Base-by-base conservation (phyloP, 495 filamentous ascomycete species). In the Penicillium paxilli region DNA sequence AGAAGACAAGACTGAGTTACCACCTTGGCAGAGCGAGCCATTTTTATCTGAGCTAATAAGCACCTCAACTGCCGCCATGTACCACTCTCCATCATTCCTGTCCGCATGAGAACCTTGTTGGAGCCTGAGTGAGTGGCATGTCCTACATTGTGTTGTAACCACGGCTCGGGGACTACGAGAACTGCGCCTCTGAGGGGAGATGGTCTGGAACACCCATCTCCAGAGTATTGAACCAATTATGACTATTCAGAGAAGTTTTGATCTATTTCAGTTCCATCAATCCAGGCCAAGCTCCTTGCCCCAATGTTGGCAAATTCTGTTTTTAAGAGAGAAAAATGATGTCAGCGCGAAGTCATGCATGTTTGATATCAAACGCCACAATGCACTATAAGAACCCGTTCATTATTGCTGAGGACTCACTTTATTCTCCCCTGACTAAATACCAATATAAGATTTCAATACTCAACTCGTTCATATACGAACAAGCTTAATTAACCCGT, bases 1-100 rank as follows among this genome's bases (percentile, higher is more conserved):
- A n/a, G n/a, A n/a, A n/a, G n/a, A n/a, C n/a, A n/a, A n/a, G n/a
- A 53, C 53, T 72, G 69, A 72, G 67, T 70, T 65, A 70, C 63
- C 46, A 62, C 32, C 62, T 61, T 57, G 58, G 58, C 58, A 61
- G 60, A 66, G 63, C 58, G 60, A 66, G 60, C 68, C 65, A 68
- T 56, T 51, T 46, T 44, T 10, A 4, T 48, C 42, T 44, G 49
- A 68, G 57, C 56, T 65, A 59, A 69, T 64, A 65, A 68, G 61
- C 55, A 54, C 59, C 52, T 65, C 56, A 62, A 55, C 51, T 54
- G 55, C 49, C 64, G 52, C 57, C 49, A 70, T 66, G 65, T 57
- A 24, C 40, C 38, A 16, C 20, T 48, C 58, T 21, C 26, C 38
- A n/a, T n/a, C n/a, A n/a, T n/a, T n/a, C n/a, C n/a, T n/a, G n/a